Evolutionary conservation across 1,284 basidiomycete genomes (phyloP).

Genomic region (Agaricales sp.): DNA sequence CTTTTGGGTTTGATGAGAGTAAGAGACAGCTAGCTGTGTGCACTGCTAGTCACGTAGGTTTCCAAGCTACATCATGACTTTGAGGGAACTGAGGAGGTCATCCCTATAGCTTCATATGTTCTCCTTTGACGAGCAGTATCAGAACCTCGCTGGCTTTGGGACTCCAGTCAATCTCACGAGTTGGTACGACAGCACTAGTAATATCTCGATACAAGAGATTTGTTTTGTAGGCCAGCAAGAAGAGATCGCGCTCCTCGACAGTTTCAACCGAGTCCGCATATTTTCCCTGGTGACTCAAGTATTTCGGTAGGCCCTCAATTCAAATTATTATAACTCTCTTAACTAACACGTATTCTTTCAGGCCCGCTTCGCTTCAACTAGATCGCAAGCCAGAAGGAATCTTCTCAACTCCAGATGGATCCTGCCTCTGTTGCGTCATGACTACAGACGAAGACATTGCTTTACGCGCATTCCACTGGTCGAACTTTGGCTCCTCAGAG

Average conservation of each 20-base stretch:
- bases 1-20: slow-evolving; percentile 39
- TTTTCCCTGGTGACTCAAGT: slow-evolving; percentile 41
- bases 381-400: slow-evolving; percentile 20
- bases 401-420: slow-evolving; percentile 39
- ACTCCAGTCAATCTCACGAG: slow-evolving; percentile 25
- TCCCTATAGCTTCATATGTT: slow-evolving; percentile 31
- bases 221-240: slow-evolving; percentile 32
- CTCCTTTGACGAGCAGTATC: slow-evolving; percentile 32
- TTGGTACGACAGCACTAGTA: slow-evolving; percentile 29
- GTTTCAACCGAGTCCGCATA: slow-evolving; percentile 26
- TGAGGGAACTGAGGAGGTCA: not conserved
- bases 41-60: slow-evolving; percentile 25
- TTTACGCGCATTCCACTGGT: slow-evolving; percentile 40
- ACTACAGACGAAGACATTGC: slow-evolving; percentile 15
- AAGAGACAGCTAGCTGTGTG: slow-evolving; percentile 36
- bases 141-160: slow-evolving; percentile 24
- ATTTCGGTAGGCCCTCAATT: slow-evolving; percentile 29
- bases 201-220: slow-evolving; percentile 22
- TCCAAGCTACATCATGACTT: not conserved
- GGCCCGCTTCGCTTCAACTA: slow-evolving; percentile 36
- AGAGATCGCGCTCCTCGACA: slow-evolving; percentile 38
- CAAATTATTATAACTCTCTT: no score
- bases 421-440: slow-evolving; percentile 31
- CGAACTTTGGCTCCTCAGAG: slow-evolving; percentile 38
- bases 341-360: slow-evolving; percentile 12